phyloP scores from a whole-genome alignment of 352 stramenopile genomes.

The Phytophthora multivora region DNA sequence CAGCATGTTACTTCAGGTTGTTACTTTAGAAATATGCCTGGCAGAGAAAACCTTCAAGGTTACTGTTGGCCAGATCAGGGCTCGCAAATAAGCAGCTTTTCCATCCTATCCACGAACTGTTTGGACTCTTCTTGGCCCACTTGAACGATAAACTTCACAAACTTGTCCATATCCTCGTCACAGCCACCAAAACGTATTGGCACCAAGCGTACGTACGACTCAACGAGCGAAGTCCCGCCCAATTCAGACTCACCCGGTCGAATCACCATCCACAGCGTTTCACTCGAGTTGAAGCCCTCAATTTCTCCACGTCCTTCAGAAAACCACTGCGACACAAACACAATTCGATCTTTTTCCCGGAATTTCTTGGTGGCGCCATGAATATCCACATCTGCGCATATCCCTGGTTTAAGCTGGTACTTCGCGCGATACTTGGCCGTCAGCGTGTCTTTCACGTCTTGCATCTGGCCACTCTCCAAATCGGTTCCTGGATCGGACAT shows the following conservation, averaged over 20 bases:
- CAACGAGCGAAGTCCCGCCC: neutral
- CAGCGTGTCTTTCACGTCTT: conserved; percentile 19
- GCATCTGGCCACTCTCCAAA: neutral
- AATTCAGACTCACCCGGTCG: neutral
- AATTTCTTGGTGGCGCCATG: neutral
- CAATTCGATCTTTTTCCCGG: neutral
- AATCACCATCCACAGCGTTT: neutral
- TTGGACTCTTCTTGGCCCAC: neutral
- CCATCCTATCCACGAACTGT: neutral
- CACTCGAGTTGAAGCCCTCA: neutral
- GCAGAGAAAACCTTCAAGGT: too few relatives aligned
- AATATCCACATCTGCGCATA: conserved; percentile 2
- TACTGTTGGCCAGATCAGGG: neutral
- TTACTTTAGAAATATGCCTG: too few relatives aligned
- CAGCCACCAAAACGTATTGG: neutral
- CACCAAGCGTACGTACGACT: neutral
- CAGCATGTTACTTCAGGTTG: too few relatives aligned
- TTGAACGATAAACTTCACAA: neutral
- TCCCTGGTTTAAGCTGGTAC: conserved; percentile 2
- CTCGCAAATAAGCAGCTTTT: neutral
- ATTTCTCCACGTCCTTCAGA: neutral
- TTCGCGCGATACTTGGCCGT: conserved; percentile 29
- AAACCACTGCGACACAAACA: neutral
- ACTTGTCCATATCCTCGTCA: neutral
- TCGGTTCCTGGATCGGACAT: neutral